Conservation (phyloP, 192 early-diverging fungal genomes). For the Coemansia sp. region DNA sequence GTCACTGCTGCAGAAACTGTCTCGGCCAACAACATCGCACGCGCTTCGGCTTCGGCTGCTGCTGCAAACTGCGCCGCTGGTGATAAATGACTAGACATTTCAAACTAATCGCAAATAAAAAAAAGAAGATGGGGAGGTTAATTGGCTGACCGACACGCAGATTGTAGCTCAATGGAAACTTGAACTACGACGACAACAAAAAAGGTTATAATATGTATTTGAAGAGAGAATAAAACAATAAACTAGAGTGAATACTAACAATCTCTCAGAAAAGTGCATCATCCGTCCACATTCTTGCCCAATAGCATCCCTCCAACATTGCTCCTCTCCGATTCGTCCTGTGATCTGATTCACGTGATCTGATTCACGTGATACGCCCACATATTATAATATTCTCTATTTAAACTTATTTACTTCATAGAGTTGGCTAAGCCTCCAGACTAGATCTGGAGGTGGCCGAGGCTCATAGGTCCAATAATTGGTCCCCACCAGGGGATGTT, state of each 20-base stretch:
- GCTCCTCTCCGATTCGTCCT: no score
- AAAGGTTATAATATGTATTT: not conserved
- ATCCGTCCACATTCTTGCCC: no score
- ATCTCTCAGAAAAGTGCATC: no score
- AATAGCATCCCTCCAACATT: no score
- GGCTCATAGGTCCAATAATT: no score
- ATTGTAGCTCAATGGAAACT: not conserved
- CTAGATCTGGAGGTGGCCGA: no score
- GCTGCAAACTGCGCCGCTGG: constrained; percentile 51
- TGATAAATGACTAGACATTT: constrained; percentile 37
- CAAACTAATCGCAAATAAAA: not conserved
- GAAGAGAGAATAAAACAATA: not conserved
- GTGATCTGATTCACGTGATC: no score
- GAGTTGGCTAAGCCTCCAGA: no score
- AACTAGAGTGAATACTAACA: not conserved
- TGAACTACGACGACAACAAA: not conserved
- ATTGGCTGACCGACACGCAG: constrained; percentile 33
- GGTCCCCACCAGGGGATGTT: no score
- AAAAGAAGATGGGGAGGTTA: not conserved
- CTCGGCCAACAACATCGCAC: not conserved
- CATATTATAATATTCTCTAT: no score
- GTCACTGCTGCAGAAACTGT: constrained; percentile 2
- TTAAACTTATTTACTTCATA: no score
- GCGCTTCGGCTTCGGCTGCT: constrained; percentile 8
- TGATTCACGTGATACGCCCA: no score